Conservation (phyloP, 768 basidiomycete species). For the Galerina sulciceps region DNA sequence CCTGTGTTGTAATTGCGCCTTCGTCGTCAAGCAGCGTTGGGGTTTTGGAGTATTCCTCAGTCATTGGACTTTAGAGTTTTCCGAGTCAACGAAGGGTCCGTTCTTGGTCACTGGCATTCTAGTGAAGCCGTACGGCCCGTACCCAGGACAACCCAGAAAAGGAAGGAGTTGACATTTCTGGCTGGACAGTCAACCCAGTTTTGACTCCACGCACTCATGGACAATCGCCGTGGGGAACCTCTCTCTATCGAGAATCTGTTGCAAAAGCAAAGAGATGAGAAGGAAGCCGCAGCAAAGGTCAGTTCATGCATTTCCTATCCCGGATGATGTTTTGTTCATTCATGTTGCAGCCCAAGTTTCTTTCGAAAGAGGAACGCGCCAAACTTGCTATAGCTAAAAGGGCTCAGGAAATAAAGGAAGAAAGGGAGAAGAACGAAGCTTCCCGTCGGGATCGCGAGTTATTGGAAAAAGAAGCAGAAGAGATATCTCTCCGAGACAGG, state of each 20-base stretch:
- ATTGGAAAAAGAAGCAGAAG: constrained; percentile 79
- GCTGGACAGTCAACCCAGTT: background rate
- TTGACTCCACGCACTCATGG: constrained; percentile 37
- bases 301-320: constrained; percentile 9
- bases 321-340: constrained; percentile 3
- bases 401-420: constrained; percentile 77
- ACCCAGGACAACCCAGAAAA: constrained; percentile 3
- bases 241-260: constrained; percentile 89
- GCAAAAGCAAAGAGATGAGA: constrained; percentile 86
- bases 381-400: constrained; percentile 88
- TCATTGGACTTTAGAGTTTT: constrained; percentile 3
- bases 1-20: constrained; percentile 69
- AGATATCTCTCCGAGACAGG: constrained; percentile 56
- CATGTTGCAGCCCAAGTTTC: constrained; percentile 81
- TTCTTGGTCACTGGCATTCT: background rate
- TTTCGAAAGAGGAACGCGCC: constrained; percentile 91
- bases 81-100: background rate
- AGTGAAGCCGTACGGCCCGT: background rate
- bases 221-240: constrained; percentile 61
- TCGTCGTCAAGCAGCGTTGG: constrained; percentile 67
- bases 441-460: constrained; percentile 63
- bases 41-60: constrained; percentile 4
- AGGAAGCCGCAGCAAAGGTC: constrained; percentile 90
- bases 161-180: constrained; percentile 1
- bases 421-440: constrained; percentile 69